Evolutionary conservation across 176 grass and related monocot species (phyloP).

Genomic region (Avena atlantica): DNA sequence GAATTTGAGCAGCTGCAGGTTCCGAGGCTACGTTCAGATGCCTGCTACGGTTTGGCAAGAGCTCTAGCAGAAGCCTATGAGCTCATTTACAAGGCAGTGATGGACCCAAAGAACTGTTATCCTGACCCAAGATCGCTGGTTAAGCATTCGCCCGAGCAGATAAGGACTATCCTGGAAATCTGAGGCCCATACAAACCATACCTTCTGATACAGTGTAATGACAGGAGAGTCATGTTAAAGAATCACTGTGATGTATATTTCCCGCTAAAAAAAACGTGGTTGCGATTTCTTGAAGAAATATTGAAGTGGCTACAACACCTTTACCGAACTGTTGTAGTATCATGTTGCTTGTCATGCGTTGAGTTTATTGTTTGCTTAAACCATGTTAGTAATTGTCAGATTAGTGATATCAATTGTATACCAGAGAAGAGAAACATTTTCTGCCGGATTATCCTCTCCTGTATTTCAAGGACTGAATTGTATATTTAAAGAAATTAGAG

Average conservation of each 20-base stretch:
- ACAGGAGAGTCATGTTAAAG: conserved; percentile 19
- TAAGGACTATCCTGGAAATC: conserved; percentile 92
- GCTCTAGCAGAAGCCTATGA: conserved; percentile 74
- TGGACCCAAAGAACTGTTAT: conserved; percentile 88
- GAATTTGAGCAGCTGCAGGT: conserved; percentile 94
- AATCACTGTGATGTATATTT: conserved; percentile 35
- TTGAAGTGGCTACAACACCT: not conserved
- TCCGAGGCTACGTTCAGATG: conserved; percentile 77
- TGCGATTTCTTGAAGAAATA: conserved; percentile 20
- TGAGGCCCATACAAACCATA: conserved; percentile 42
- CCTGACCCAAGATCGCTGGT: conserved; percentile 78
- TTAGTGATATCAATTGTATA: not conserved
- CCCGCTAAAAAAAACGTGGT: not conserved
- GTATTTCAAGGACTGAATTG: not conserved
- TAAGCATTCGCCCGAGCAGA: conserved; percentile 89
- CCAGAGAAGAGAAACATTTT: not conserved
- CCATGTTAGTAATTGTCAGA: not conserved
- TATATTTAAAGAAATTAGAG: not conserved
- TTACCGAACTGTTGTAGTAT: conserved; percentile 15
- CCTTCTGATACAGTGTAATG: conserved; percentile 21
- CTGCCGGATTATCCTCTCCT: not conserved
- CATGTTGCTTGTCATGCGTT: conserved; percentile 6
- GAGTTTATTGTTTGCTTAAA: not conserved
- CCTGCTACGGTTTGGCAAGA: conserved; percentile 68
- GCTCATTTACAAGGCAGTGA: conserved; percentile 73